Conservation (phyloP, 768 basidiomycete genomes). For the Psilocybe subaeruginosa region DNA sequence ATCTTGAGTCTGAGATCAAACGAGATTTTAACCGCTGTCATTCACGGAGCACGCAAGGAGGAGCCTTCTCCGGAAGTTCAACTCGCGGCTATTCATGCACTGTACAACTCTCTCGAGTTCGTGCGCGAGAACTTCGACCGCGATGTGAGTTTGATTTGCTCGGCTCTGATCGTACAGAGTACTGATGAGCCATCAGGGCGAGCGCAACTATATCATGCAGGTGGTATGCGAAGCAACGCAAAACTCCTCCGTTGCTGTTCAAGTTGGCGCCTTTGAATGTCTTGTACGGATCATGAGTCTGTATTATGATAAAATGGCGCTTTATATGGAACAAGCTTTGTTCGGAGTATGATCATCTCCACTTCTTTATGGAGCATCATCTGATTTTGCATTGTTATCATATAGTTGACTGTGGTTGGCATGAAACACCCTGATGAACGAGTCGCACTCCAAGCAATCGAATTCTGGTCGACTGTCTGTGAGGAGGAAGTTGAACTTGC, state of each 20-base stretch:
- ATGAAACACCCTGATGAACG: conserved; percentile 94
- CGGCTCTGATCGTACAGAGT: conserved; percentile 9
- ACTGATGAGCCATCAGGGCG: conserved; percentile 63
- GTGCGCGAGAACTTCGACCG: conserved; percentile 97
- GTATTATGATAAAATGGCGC: conserved; percentile 98
- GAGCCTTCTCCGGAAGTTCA: conserved; percentile 92
- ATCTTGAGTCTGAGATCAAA: conserved; percentile 88
- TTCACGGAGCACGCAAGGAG: conserved; percentile 96
- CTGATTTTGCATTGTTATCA: conserved; percentile 6
- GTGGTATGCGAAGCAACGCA: conserved; percentile 99
- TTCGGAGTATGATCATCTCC: conserved; percentile 75
- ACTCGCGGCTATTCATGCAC: conserved; percentile 87
- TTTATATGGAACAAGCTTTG: conserved; percentile 99
- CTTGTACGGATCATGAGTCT: conserved; percentile 95
- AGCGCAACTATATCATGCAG: conserved; percentile 99
- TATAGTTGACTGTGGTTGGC: conserved; percentile 91
- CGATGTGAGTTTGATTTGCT: conserved; percentile 62
- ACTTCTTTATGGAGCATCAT: conserved; percentile 19
- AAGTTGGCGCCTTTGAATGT: conserved; percentile 96
- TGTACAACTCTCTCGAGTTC: conserved; percentile 96
- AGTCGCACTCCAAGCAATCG: conserved; percentile 94
- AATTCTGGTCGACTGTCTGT: conserved; percentile 99
- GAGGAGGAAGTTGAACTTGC: conserved; percentile 95
- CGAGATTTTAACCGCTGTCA: conserved; percentile 97
- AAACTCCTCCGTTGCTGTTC: conserved; percentile 74